A percentile compares a stretch with the other conserved stretches of the same genome.
Conservation (phyloP, 139 green algal species). For the Prasinococcaceae sp. region DNA sequence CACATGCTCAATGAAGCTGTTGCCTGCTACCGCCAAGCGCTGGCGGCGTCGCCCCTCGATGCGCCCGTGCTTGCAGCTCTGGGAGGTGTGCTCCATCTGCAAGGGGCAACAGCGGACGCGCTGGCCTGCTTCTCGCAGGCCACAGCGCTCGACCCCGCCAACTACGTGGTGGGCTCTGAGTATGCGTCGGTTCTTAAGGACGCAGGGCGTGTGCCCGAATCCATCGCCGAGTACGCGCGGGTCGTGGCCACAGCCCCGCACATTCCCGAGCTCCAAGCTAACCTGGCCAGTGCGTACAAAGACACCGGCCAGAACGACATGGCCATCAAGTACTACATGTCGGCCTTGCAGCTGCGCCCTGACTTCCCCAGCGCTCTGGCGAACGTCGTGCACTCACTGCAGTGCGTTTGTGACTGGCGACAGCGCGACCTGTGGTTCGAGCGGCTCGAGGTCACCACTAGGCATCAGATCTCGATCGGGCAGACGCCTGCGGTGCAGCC, state of each 20-base stretch:
- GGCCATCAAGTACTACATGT: conserved; percentile 49
- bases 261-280: conserved; percentile 48
- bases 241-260: conserved; percentile 49
- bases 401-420: conserved; percentile 72
- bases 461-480: conserved; percentile 36
- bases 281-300: conserved; percentile 64
- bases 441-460: conserved; percentile 36
- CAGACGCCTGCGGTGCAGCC: conserved; percentile 64
- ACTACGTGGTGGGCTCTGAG: background rate
- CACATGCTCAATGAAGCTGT: conserved; percentile 15
- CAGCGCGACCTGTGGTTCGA: conserved; percentile 47
- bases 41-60: conserved; percentile 32
- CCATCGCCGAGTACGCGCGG: conserved; percentile 66
- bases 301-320: conserved; percentile 52
- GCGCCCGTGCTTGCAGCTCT: conserved; percentile 24
- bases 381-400: conserved; percentile 65
- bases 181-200: background rate
- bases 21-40: conserved; percentile 8
- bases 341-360: conserved; percentile 42
- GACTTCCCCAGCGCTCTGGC: conserved; percentile 70
- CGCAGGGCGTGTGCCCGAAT: conserved; percentile 37
- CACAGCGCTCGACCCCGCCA: conserved; percentile 1
- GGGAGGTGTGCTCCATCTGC: background rate
- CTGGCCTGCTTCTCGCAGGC: background rate
- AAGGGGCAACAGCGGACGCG: background rate